Base-by-base conservation (phyloP, 2,329 filamentous ascomycete species). In the Pseudocercospora eumusae region DNA sequence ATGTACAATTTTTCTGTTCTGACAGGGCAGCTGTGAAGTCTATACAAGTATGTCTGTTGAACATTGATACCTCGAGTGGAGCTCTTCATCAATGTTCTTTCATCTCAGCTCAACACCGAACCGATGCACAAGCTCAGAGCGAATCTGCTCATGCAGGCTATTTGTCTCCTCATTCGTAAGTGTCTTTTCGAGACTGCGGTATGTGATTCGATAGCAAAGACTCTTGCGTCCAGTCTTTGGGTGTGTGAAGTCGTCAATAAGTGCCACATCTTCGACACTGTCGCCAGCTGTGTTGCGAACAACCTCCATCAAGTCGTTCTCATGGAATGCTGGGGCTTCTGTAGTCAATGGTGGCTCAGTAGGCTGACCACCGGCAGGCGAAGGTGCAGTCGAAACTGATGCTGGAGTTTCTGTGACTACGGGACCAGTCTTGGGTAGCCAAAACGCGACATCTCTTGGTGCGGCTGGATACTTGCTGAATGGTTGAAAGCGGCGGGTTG, bases 221-320 rank as follows among this genome's bases (percentile, higher is more conserved):
- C 93, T 97, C 79, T 85, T 89, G 68, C 90, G 83, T 3, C 88
- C 87, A 20, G 90, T 93, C 79, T 90, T 92, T 40, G 93, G 92
- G 77, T 98, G 92, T 53, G 85, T 86, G 76, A 98, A 99, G 74
- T 91, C 85, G 77, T 98, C 95, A 57, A 91, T 86, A 27, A 96
- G 81, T 64, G 81, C 82, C 56, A 98, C 93, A 75, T 96, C 92
- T 78, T 99, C 95, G 36, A 95, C 92, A 21, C 87, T 78, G 75
- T 96, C 90, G 56, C 92, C 93, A 9, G 87, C 91, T 52, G 93
- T 83, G 68, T 88, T 88, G 67, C 95, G 87, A 18, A 97, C 90
- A 60, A 97, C 84, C 78, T 98, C 95, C 93, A 98, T 98, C 56
- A 98, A 82, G 76, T 99, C 95, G 77, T 98, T 98, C 75, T 96